Evolutionary conservation across 306 rosid genomes (phyloP), one percentile per base, ranked within the genome.

Genomic region (Trifolium pratense): DNA sequence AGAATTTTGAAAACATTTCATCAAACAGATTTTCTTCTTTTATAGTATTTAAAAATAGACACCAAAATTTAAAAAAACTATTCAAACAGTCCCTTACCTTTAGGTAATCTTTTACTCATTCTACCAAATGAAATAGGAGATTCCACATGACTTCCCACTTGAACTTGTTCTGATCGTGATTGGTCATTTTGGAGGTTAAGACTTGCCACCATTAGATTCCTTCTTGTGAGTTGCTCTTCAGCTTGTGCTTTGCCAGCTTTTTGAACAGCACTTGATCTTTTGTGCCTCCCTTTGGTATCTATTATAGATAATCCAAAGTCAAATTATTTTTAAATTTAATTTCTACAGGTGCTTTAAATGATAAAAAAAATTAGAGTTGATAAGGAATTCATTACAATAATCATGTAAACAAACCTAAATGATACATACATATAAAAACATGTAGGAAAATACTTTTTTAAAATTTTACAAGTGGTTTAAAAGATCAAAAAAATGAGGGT

Each of bases 171-270:
- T 32, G 21, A 60, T 60, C 31, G 66, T 15, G 66, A 60, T 55
- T 56, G 62, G 9, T 23, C 62, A 9, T 39, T 37, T 62, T 62
- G 48, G 68, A 9, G 68, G 39, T 62, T 4, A 36, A 62, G 45
- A 17, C 26, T 62, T 62, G 48, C 21, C 36, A 16, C 48, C 48
- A 4, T 62, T 62, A 16, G 15, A 36, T 34, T 36, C 15, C 25
- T n/a, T 62, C 68, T 36, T 36, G 68, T 36, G 18, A 18, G 17
- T 36, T 63, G 43, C 45, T 61, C 13, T 32, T 16, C 5, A 34
- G 43, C 67, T 36, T 62, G 68, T 62, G 68, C 21, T 62, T 36
- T 32, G 46, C 68, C 68, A 36, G 25, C 5, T 62, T 36, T 62
- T 62, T 23, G 2, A 62, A 36, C 48, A 36, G 25, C 48, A 16